Evolutionary conservation across 352 stramenopile species (phyloP).

Genomic region (Blastocystis sp.): DNA sequence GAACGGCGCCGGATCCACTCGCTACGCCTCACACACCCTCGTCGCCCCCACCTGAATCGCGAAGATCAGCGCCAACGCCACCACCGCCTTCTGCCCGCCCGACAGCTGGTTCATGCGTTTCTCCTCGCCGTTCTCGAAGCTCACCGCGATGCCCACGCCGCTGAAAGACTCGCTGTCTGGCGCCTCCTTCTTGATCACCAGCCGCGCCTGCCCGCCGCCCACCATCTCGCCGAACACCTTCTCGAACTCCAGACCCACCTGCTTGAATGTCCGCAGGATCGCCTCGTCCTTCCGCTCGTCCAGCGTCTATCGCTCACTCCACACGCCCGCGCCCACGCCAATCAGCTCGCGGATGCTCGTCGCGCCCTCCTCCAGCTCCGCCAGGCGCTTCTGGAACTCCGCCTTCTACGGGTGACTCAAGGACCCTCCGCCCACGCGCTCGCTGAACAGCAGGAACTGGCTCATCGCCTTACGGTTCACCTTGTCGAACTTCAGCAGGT

Average conservation of each 20-base stretch:
- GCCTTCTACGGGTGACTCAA: slow-evolving; percentile 74
- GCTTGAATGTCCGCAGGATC: slow-evolving; percentile 96
- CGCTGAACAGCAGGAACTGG: slow-evolving; percentile 97
- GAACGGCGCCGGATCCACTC: slow-evolving; percentile 97
- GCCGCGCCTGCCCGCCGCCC: slow-evolving; percentile 88
- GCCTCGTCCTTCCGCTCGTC: slow-evolving; percentile 95
- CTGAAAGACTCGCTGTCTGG: slow-evolving; percentile 80
- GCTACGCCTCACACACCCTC: slow-evolving; percentile 73
- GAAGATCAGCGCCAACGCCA: slow-evolving; percentile 99
- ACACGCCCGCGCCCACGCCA: slow-evolving; percentile 47
- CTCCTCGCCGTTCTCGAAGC: slow-evolving; percentile 90
- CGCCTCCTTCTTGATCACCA: slow-evolving; percentile 86
- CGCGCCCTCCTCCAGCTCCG: slow-evolving; percentile 90
- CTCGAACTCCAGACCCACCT: slow-evolving; percentile 93
- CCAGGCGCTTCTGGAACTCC: slow-evolving; percentile 87
- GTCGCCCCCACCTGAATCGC: slow-evolving; percentile 81
- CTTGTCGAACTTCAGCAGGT: slow-evolving; percentile 93
- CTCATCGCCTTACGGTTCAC: slow-evolving; percentile 99
- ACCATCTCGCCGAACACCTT: slow-evolving; percentile 97
- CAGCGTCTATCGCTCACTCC: slow-evolving; percentile 74
- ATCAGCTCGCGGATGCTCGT: slow-evolving; percentile 85
- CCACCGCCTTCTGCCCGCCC: slow-evolving; percentile 96
- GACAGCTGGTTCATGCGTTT: slow-evolving; percentile 97
- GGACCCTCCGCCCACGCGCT: slow-evolving; percentile 75
- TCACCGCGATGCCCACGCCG: slow-evolving; percentile 95